A percentile compares a stretch with the other conserved stretches of the same genome.
Evolutionary conservation across 2,329 filamentous ascomycete species (phyloP).

Genomic region (Microcyclosporella mali): DNA sequence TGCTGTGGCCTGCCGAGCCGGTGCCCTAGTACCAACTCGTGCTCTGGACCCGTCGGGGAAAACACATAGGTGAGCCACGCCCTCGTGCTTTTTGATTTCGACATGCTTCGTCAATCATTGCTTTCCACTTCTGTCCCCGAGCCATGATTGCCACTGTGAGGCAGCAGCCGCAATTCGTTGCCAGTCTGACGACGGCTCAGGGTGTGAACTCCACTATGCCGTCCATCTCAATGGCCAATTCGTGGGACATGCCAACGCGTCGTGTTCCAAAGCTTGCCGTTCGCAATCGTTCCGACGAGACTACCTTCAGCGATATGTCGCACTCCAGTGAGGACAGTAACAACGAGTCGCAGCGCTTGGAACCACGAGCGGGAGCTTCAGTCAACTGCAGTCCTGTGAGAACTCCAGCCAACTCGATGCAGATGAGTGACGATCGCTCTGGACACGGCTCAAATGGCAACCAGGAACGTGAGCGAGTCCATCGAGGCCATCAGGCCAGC

Average conservation of each 20-base stretch:
- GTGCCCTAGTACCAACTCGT: no score
- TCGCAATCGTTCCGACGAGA: slow-evolving; percentile 9
- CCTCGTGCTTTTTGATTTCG: no score
- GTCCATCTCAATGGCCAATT: slow-evolving; percentile 3
- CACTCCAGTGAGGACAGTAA: slow-evolving; percentile 7
- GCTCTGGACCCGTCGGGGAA: no score
- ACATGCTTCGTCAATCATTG: no score
- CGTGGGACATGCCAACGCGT: slow-evolving; percentile 8
- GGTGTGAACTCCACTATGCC: slow-evolving; percentile 3
- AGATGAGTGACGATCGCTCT: not conserved
- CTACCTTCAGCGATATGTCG: slow-evolving; percentile 1
- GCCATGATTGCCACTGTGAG: no score
- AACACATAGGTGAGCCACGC: no score
- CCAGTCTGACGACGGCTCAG: no score
- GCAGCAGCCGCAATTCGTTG: no score
- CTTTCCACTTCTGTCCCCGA: no score
- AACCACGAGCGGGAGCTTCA: not conserved
- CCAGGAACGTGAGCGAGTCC: not conserved
- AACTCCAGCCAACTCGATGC: not conserved
- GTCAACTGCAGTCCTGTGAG: no score
- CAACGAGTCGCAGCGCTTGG: not conserved
- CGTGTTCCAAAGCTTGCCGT: slow-evolving; percentile 24
- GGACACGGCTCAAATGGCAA: not conserved
- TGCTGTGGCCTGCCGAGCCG: no score
- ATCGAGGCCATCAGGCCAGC: slow-evolving; percentile 1